Conservation (phyloP, 371 early-diverging fungal genomes). For the Nematocida sp. region DNA sequence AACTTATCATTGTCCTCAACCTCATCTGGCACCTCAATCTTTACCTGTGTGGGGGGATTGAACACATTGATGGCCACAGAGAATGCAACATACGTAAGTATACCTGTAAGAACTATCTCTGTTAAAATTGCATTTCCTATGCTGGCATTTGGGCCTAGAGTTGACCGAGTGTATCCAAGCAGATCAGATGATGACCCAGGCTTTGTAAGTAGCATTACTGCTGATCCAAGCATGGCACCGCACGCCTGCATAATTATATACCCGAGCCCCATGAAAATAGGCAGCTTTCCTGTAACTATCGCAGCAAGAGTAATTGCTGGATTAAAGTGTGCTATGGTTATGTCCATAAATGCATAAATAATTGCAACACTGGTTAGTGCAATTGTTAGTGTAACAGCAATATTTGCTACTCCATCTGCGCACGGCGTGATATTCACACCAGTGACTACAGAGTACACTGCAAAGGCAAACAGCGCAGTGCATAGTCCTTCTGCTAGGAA, state of each 20-base stretch:
- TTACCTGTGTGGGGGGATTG: slow-evolving; percentile 67
- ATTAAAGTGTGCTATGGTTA: slow-evolving; percentile 73
- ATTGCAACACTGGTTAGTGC: slow-evolving; percentile 73
- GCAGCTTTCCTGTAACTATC: slow-evolving; percentile 73
- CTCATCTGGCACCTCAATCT: slow-evolving; percentile 65
- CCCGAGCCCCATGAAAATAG: slow-evolving; percentile 72
- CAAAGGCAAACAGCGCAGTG: slow-evolving; percentile 68
- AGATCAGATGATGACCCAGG: slow-evolving; percentile 68
- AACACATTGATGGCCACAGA: slow-evolving; percentile 76
- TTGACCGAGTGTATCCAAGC: slow-evolving; percentile 64
- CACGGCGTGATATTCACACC: slow-evolving; percentile 50
- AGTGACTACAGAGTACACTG: slow-evolving; percentile 65
- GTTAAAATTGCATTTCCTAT: slow-evolving; percentile 67
- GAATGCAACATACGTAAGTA: slow-evolving; percentile 76
- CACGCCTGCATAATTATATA: slow-evolving; percentile 73
- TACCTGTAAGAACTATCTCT: slow-evolving; percentile 74
- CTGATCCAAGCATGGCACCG: slow-evolving; percentile 72
- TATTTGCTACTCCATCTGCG: slow-evolving; percentile 67
- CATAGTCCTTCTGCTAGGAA: slow-evolving; percentile 66
- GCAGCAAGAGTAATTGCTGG: slow-evolving; percentile 76
- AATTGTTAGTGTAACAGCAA: slow-evolving; percentile 72
- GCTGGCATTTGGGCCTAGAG: slow-evolving; percentile 39
- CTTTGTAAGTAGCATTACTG: slow-evolving; percentile 72
- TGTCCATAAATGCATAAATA: slow-evolving; percentile 76
- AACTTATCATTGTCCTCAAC: slow-evolving; percentile 70